Conservation (phyloP, 2,329 filamentous ascomycete genomes). For the Phyllosticta capitalensis region DNA sequence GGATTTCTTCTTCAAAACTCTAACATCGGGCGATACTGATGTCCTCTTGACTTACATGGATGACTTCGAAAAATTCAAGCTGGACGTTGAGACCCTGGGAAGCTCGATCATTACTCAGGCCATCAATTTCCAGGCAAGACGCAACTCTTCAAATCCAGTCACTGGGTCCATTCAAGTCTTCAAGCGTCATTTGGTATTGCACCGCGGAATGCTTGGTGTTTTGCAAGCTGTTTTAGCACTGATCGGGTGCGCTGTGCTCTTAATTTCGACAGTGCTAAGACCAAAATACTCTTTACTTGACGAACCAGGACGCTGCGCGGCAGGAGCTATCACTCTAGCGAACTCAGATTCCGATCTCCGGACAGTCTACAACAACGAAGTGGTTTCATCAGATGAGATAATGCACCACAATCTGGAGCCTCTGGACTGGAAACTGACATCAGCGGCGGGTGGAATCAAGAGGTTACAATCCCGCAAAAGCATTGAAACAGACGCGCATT, state of each 20-base stretch:
- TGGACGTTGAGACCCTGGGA: background rate
- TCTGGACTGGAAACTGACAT: background rate
- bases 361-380: background rate
- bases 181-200: background rate
- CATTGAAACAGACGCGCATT: background rate
- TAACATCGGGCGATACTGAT: background rate
- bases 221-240: background rate
- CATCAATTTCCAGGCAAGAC: background rate
- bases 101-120: background rate
- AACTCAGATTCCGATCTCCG: background rate
- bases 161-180: background rate
- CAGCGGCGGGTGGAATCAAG: background rate
- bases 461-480: background rate
- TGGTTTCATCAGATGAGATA: background rate
- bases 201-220: background rate
- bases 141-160: too few relatives aligned
- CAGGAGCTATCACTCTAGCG: background rate
- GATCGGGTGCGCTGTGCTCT: background rate
- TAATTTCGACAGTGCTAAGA: background rate
- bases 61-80: background rate
- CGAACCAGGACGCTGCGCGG: background rate
- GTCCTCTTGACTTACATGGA: background rate
- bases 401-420: background rate
- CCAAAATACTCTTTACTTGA: background rate
- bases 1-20: background rate